phyloP scores from a whole-genome alignment of 2,329 filamentous ascomycete species.

The Harringtonia aguacate region DNA sequence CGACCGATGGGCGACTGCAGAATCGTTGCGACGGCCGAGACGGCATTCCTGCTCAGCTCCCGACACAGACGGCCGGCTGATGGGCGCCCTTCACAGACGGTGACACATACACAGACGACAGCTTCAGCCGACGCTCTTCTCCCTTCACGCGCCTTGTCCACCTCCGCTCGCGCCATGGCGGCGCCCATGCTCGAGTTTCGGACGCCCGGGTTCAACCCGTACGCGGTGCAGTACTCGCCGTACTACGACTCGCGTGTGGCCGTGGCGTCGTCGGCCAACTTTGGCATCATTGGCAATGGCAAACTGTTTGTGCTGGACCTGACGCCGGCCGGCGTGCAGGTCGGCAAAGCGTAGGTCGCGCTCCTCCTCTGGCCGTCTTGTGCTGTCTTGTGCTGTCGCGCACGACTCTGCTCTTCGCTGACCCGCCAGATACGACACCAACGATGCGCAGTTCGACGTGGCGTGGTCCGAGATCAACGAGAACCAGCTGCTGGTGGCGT shows the following conservation, averaged over 20 bases:
- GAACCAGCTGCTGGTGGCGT: slow-evolving; percentile 81
- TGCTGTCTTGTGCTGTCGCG: neutral
- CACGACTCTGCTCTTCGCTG: neutral
- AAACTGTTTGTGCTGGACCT: slow-evolving; percentile 76
- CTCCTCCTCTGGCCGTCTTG: neutral
- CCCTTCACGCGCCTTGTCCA: neutral
- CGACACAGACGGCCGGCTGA: too few species aligned
- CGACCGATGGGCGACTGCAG: neutral
- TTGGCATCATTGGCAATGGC: slow-evolving; percentile 93
- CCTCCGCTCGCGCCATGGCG: slow-evolving; percentile 8
- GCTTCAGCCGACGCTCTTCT: neutral
- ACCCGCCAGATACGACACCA: slow-evolving; percentile 73
- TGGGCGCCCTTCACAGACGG: too few species aligned
- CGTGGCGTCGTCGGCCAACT: slow-evolving; percentile 86
- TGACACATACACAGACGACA: too few species aligned
- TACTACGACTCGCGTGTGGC: slow-evolving; percentile 95
- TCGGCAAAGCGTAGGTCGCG: slow-evolving; percentile 61
- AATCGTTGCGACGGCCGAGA: too few species aligned
- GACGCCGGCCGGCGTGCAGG: slow-evolving; percentile 70
- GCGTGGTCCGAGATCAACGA: slow-evolving; percentile 95
- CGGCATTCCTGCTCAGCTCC: too few species aligned
- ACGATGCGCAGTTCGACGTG: slow-evolving; percentile 91
- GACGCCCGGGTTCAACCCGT: slow-evolving; percentile 89
- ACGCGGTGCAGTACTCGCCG: slow-evolving; percentile 95
- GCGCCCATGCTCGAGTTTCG: slow-evolving; percentile 78